These are phyloP conservation scores for Crucibulum laeve DNA, from an alignment of 768 basidiomycete genomes.

Conservation along the genomic window DNA sequence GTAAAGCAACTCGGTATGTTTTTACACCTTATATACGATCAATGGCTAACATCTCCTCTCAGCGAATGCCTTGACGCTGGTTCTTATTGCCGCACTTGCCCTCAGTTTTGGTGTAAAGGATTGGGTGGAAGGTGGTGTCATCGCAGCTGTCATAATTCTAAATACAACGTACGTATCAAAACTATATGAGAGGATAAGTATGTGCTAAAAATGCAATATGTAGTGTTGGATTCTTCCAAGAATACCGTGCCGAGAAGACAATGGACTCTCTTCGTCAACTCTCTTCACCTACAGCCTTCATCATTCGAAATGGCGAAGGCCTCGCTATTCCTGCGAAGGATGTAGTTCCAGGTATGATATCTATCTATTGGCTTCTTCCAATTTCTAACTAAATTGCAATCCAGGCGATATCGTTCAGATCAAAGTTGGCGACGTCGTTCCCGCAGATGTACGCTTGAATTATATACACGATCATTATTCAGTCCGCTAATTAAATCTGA, in stretches of 20 bases:
- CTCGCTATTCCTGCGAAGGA: conserved; percentile 34
- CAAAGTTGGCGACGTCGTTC: conserved; percentile 36
- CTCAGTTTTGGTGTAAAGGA: conserved; percentile 52
- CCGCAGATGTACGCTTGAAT: conserved; percentile 33
- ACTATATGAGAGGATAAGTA: neutral
- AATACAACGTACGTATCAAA: conserved; percentile 30
- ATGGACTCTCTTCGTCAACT: conserved; percentile 46
- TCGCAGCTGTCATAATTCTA: conserved; percentile 37
- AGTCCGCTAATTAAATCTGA: neutral
- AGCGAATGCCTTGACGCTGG: conserved; percentile 39
- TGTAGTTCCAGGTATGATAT: conserved; percentile 33
- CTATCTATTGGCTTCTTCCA: neutral
- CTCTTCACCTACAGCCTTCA: conserved; percentile 41
- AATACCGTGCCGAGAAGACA: conserved; percentile 44
- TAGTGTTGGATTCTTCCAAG: conserved; percentile 41
- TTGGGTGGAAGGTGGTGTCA: conserved; percentile 49
- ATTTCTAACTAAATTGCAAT: neutral
- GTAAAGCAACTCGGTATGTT: conserved; percentile 28
- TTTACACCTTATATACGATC: neutral
- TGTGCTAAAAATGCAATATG: neutral
- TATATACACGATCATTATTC: neutral
- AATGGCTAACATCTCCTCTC: neutral
- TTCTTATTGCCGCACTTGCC: conserved; percentile 35
- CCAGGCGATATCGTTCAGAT: conserved; percentile 33
- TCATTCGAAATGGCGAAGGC: conserved; percentile 37